Evolutionary conservation across 2,329 filamentous ascomycete genomes (phyloP), one percentile per base, ranked within the genome.

Genomic region (Huntiella abstrusa): DNA sequence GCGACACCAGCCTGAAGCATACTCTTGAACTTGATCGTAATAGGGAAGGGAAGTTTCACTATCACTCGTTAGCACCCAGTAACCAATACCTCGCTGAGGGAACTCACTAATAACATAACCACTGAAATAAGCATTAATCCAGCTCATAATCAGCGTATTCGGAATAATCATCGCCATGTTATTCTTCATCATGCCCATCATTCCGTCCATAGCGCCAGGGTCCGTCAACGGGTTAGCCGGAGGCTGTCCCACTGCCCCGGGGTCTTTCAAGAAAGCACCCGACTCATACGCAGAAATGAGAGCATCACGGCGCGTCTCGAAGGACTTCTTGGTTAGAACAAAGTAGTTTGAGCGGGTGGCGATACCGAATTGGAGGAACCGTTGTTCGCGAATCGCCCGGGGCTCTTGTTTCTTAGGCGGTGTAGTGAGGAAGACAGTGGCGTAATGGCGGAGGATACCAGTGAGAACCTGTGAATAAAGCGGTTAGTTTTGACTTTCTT

Each of bases 131-230:
- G 91, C 87, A 65, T 98, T 98, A 61, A 98, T 96, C 91, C 91
- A 98, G 54, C 88, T 91, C 91, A 98, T 98, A 55, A 98, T 98
- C 59, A 98, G 65, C 4, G 87, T 96, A 64, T 98, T 94, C 42
- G 91, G 91, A 49, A 98, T 85, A 68, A 98, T 96, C 91, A 96
- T 98, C 53, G 91, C 88, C 83, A 98, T 94, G 60, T 98, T 94
- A 49, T 87, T 87, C 74, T 98, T 98, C 84, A 98, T 93, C 85
- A 94, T 94, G 54, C 91, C 88, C 91, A 98, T 98, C 91, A 98
- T 98, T 54, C 87, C 88, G 59, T 98, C 92, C 91, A 98, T 98
- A 49, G 84, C 85, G 41, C 81, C 81, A 16, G 92, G 92, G 61
- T 98, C 91, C 8, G 81, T 83, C 75, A 98, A 86, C 3, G 91